A percentile compares a stretch with the other conserved stretches of the same genome.
Evolutionary conservation across 2,329 filamentous ascomycete species (phyloP).

Genomic region (Harringtonia aguacate): DNA sequence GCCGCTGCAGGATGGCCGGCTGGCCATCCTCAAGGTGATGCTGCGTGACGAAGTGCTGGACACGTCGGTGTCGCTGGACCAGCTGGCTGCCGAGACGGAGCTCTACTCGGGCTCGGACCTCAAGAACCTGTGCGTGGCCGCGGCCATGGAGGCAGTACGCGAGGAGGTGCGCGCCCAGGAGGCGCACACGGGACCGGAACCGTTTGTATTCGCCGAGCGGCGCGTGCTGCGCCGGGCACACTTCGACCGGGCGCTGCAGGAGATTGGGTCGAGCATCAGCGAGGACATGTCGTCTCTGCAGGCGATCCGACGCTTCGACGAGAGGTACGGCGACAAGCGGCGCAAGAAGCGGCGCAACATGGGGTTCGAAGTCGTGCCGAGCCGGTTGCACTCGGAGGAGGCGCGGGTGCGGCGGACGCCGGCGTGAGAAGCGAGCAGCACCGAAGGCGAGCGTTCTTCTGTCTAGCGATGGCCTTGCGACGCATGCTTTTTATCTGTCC

Average conservation of each 20-base stretch:
- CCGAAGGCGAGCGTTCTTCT: too few relatives aligned
- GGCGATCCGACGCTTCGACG: conserved; percentile 89
- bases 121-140: conserved; percentile 72
- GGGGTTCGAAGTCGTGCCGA: conserved; percentile 44
- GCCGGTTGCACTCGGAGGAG: conserved; percentile 28
- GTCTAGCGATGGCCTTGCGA: too few relatives aligned
- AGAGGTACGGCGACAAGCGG: conserved; percentile 79
- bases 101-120: conserved; percentile 77
- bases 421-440: not conserved
- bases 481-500: too few relatives aligned
- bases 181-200: conserved; percentile 23
- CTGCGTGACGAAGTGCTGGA: conserved; percentile 53
- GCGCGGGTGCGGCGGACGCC: conserved; percentile 27
- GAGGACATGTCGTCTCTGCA: conserved; percentile 85
- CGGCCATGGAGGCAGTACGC: conserved; percentile 67
- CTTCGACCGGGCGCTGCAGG: conserved; percentile 75
- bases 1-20: conserved; percentile 48
- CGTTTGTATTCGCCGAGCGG: conserved; percentile 48
- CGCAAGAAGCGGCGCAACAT: conserved; percentile 46
- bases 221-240: conserved; percentile 57
- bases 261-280: conserved; percentile 85
- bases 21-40: conserved; percentile 56
- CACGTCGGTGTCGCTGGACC: conserved; percentile 44
- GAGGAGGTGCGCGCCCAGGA: conserved; percentile 47
- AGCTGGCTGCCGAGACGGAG: conserved; percentile 56